Evolutionary conservation across 2,329 filamentous ascomycete genomes (phyloP).

Genomic region (Colletotrichum sp.): DNA sequence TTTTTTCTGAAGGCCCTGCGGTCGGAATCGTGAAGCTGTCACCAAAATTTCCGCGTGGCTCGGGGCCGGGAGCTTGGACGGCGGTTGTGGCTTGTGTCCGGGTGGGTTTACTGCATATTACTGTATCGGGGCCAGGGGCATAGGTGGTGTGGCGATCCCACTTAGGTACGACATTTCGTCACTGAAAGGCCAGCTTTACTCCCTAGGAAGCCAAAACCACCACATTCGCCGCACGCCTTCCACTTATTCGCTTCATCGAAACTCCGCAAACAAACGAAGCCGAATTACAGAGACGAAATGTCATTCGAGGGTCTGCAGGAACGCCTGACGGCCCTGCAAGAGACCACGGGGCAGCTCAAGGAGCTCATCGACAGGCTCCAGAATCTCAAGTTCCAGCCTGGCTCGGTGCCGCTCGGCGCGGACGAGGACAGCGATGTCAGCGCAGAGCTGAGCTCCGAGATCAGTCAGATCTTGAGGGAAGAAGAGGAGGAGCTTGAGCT

Average conservation of each 20-base stretch:
- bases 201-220: not conserved
- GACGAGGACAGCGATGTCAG: slow-evolving; percentile 60
- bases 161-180: slow-evolving; percentile 22
- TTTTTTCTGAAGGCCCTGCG: not conserved
- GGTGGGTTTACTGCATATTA: not conserved
- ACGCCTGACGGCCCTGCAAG: slow-evolving; percentile 65
- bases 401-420: slow-evolving; percentile 56
- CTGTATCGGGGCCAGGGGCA: not conserved
- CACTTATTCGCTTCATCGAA: not conserved
- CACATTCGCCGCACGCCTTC: not conserved
- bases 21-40: not conserved
- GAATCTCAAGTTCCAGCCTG: slow-evolving; percentile 63
- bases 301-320: slow-evolving; percentile 67
- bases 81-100: not conserved
- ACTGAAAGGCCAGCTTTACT: slow-evolving; percentile 25
- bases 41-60: slow-evolving; percentile 21
- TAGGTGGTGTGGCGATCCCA: not conserved
- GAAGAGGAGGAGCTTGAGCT: slow-evolving; percentile 86
- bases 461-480: slow-evolving; percentile 77
- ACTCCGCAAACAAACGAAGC: not conserved
- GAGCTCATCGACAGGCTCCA: slow-evolving; percentile 66
- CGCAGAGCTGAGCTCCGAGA: slow-evolving; percentile 79
- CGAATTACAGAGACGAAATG: slow-evolving; percentile 36
- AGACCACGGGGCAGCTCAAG: slow-evolving; percentile 61
- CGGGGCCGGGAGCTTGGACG: slow-evolving; percentile 14